A percentile compares a stretch with the other conserved stretches of the same genome.
Conservation (phyloP, 768 basidiomycete genomes). For the Dendrothele bispora region DNA sequence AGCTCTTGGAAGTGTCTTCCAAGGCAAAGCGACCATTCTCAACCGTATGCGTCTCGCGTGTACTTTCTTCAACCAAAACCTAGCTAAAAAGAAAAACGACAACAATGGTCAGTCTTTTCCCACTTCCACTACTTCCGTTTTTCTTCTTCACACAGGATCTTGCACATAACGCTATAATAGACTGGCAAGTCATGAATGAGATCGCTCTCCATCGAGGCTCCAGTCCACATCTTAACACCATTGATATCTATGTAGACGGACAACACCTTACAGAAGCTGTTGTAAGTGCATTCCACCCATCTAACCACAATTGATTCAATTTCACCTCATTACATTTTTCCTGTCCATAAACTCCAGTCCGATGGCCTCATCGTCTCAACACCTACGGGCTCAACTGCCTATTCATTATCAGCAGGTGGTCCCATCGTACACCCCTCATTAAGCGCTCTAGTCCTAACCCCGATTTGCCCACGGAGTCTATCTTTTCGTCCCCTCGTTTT, state of each 20-base stretch:
- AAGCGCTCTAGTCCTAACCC: conserved; percentile 87
- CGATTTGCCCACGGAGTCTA: conserved; percentile 92
- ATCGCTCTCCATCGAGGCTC: conserved; percentile 90
- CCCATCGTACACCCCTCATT: conserved; percentile 94
- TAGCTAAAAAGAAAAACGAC: conserved; percentile 54
- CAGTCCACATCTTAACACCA: conserved; percentile 88
- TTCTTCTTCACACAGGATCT: background rate
- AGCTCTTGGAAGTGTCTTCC: conserved; percentile 77
- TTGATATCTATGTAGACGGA: conserved; percentile 91
- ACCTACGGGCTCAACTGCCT: conserved; percentile 95
- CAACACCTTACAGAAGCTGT: conserved; percentile 96
- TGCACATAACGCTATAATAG: conserved; percentile 32
- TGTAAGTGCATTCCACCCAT: conserved; percentile 53
- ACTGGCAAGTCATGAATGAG: conserved; percentile 98
- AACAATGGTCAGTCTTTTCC: conserved; percentile 48
- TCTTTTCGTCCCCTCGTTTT: conserved; percentile 92
- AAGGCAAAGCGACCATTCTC: conserved; percentile 77
- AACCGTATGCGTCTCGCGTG: conserved; percentile 91
- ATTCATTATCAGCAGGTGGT: conserved; percentile 92
- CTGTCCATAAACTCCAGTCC: conserved; percentile 49
- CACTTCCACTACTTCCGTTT: background rate
- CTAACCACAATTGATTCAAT: background rate
- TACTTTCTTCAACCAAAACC: conserved; percentile 65
- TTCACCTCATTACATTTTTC: conserved; percentile 2
- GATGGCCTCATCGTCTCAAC: conserved; percentile 94